Evolutionary conservation across 2,329 filamentous ascomycete species (phyloP), one percentile per base, ranked within the genome.

Genomic region (Colletotrichum navitas): DNA sequence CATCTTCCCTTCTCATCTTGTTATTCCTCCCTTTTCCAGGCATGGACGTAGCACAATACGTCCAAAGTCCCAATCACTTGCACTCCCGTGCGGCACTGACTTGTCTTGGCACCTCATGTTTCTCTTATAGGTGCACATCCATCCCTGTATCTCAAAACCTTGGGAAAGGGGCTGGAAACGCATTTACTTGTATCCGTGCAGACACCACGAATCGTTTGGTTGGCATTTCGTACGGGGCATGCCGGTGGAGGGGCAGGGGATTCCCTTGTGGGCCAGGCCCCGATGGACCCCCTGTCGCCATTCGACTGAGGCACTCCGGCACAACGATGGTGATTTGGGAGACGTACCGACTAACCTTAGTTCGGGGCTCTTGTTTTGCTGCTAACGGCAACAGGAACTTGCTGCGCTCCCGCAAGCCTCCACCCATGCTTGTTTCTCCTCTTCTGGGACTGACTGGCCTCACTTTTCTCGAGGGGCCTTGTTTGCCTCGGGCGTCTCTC

Each of bases 231-330:
- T 29, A 18, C 36, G n/a, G n/a, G 5, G 34, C n/a, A 26, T 41
- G 7, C 26, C 14, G 34, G 14, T 21, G 32, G 54, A 21, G 24
- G 21, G 34, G 26, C 55, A 52, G 47, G 55, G 55, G 18, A 6
- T 39, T 41, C 18, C 45, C 21, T 21, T 16, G 49, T 51, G 16
- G 56, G 68, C 49, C 41, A 62, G 68, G 47, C 55, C 68, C 47
- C 26, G 41, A 43, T 56, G 32, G 63, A 49, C 67, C 39, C 32
- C 55, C 32, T 59, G 39, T 55, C 63, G 56, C 67, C 67, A 67
- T 67, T 55, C 39, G 55, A 66, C 55, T 70, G 52, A 55, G 47
- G 56, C 63, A 70, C 67, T 67, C 63, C 49, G 68, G 67, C 63
- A 56, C 63, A 55, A 41, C 62, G 49, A 45, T 55, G 29, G 39